Evolutionary conservation across 2,329 filamentous ascomycete genomes (phyloP).

Genomic region (Talaromyces sp.): DNA sequence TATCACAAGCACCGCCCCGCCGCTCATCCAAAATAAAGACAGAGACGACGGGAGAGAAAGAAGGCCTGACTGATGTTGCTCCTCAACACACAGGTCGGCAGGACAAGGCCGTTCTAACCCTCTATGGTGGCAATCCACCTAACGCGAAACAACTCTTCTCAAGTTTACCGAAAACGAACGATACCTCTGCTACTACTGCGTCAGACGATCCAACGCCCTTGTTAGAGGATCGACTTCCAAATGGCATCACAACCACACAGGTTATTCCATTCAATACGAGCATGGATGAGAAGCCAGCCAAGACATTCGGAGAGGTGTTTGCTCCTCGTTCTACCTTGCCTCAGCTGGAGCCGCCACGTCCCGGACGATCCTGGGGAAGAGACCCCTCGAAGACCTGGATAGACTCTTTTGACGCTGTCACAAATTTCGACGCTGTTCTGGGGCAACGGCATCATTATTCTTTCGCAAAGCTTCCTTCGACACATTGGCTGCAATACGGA

Average conservation of each 20-base stretch:
- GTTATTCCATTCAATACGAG: conserved; percentile 51
- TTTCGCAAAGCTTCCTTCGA: conserved; percentile 35
- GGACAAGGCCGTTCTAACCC: conserved; percentile 63
- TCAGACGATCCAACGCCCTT: conserved; percentile 37
- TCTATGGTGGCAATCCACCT: conserved; percentile 66
- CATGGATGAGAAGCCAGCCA: conserved; percentile 24
- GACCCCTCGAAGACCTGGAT: conserved; percentile 33
- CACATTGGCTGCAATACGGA: conserved; percentile 42
- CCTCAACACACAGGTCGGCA: conserved; percentile 34
- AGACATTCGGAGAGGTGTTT: conserved; percentile 44
- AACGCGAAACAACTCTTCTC: conserved; percentile 79
- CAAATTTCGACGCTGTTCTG: conserved; percentile 28
- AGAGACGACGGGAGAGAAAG: conserved; percentile 28
- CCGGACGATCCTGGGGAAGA: conserved; percentile 28
- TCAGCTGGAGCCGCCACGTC: conserved; percentile 37
- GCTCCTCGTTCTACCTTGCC: conserved; percentile 34
- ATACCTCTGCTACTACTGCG: conserved; percentile 27
- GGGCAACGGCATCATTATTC: conserved; percentile 38
- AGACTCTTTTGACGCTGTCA: conserved; percentile 36
- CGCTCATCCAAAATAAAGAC: conserved; percentile 31
- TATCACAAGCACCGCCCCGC: conserved; percentile 58
- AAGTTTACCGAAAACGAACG: conserved; percentile 61
- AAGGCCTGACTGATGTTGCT: conserved; percentile 17
- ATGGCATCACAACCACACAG: conserved; percentile 67
- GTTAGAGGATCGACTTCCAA: conserved; percentile 64